A percentile compares a stretch with the other conserved stretches of the same genome.
phyloP scores from a whole-genome alignment of 768 basidiomycete species.

The Sporobolomyces phaffii region DNA sequence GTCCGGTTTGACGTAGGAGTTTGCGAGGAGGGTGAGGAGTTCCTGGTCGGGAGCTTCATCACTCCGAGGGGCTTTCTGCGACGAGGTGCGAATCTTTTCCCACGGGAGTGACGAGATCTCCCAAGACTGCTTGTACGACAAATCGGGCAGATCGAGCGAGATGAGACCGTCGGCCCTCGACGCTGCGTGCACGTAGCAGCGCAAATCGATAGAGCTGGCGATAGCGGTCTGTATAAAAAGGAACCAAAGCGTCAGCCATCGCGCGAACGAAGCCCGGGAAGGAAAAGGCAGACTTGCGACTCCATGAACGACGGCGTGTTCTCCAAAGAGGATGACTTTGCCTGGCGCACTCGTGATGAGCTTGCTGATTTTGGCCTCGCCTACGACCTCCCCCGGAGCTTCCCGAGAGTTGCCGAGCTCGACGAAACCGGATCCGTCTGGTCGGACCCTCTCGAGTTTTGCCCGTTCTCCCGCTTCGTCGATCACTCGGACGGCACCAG shows the following conservation, averaged over 20 bases:
- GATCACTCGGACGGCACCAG: slow-evolving; percentile 65
- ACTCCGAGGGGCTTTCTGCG: slow-evolving; percentile 55
- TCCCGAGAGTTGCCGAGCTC: slow-evolving; percentile 1
- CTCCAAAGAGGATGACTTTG: slow-evolving; percentile 95
- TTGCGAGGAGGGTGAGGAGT: slow-evolving; percentile 65
- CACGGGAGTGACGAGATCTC: slow-evolving; percentile 69
- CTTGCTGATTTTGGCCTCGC: slow-evolving; percentile 19
- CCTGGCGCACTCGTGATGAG: slow-evolving; percentile 94
- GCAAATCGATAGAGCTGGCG: slow-evolving; percentile 88
- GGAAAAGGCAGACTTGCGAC: too few relatives aligned
- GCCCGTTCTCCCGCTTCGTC: slow-evolving; percentile 39
- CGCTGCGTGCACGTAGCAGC: slow-evolving; percentile 80
- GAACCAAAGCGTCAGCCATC: neutral
- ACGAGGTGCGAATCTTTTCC: slow-evolving; percentile 51
- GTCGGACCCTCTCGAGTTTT: slow-evolving; percentile 30
- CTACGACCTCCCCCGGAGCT: neutral
- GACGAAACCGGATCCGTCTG: neutral
- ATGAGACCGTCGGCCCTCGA: slow-evolving; percentile 68
- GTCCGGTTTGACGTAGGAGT: slow-evolving; percentile 31
- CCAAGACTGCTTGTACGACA: slow-evolving; percentile 78
- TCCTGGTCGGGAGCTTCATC: slow-evolving; percentile 63
- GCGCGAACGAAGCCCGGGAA: neutral
- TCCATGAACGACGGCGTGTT: slow-evolving; percentile 97
- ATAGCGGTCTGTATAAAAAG: slow-evolving; percentile 66
- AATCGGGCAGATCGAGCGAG: slow-evolving; percentile 70